Evolutionary conservation across 2,329 filamentous ascomycete genomes (phyloP).

Genomic region (Dactylellina parvicollis): DNA sequence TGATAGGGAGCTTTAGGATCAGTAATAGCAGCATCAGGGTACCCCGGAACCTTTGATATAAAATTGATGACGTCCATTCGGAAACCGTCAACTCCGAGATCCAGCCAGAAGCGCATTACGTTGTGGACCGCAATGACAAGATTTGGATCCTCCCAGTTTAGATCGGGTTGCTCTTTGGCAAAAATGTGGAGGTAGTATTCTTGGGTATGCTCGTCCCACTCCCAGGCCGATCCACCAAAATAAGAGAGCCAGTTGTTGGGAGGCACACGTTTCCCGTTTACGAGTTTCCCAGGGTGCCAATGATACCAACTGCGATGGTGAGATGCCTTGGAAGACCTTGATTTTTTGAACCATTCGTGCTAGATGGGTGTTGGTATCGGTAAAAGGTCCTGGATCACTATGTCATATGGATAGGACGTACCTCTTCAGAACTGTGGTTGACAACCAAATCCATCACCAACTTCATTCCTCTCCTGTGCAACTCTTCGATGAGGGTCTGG

Average conservation of each 20-base stretch:
- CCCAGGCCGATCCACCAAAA: conserved; percentile 65
- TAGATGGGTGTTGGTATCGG: conserved; percentile 45
- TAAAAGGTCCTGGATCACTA: neutral
- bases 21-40: conserved; percentile 69
- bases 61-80: conserved; percentile 80
- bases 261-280: conserved; percentile 60
- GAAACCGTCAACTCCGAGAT: conserved; percentile 77
- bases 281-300: conserved; percentile 65
- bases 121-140: conserved; percentile 76
- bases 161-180: conserved; percentile 78
- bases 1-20: conserved; percentile 63
- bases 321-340: conserved; percentile 65
- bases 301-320: conserved; percentile 69
- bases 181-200: conserved; percentile 73
- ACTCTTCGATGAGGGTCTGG: conserved; percentile 70
- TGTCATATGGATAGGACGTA: conserved; percentile 3
- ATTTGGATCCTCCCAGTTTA: conserved; percentile 82
- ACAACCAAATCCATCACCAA: conserved; percentile 79
- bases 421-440: conserved; percentile 77
- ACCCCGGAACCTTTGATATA: conserved; percentile 72
- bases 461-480: conserved; percentile 73
- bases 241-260: conserved; percentile 65
- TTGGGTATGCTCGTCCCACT: conserved; percentile 65
- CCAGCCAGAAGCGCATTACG: conserved; percentile 81
- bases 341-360: conserved; percentile 70